A percentile compares a stretch with the other conserved stretches of the same genome.
Conservation (phyloP, 1,139 yeast genomes). For the Yamadazyma kanchanaburiensis region DNA sequence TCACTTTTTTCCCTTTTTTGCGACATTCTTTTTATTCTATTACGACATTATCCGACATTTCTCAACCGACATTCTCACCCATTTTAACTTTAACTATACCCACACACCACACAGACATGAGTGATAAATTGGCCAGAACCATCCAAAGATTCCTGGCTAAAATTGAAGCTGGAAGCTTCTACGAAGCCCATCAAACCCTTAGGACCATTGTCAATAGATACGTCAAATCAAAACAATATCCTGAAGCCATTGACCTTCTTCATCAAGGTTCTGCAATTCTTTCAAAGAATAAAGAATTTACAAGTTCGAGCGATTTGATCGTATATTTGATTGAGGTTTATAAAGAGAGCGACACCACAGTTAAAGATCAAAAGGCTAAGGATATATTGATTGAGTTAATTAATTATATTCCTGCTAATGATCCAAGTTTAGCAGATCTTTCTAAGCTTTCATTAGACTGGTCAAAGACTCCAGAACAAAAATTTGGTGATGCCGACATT, state of each 20-base stretch:
- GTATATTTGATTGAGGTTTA: slow-evolving; percentile 69
- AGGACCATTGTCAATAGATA: slow-evolving; percentile 86
- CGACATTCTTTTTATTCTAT: no score
- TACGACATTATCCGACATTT: no score
- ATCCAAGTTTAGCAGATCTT: slow-evolving; percentile 65
- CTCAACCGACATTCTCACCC: no score
- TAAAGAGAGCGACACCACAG: slow-evolving; percentile 41
- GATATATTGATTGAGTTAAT: slow-evolving; percentile 33
- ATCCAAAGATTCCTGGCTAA: slow-evolving; percentile 64
- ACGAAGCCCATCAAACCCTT: slow-evolving; percentile 93
- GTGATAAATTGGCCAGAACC: slow-evolving; percentile 54
- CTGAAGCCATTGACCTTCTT: slow-evolving; percentile 70
- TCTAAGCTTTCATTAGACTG: slow-evolving; percentile 64
- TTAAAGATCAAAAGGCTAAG: slow-evolving; percentile 28
- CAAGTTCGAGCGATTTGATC: slow-evolving; percentile 79
- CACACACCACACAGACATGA: slow-evolving; percentile 13
- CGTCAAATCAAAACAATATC: slow-evolving; percentile 62
- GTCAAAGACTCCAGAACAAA: slow-evolving; percentile 47
- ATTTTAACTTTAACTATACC: no score
- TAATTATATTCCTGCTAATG: slow-evolving; percentile 53
- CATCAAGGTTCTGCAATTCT: slow-evolving; percentile 68
- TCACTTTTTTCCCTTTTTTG: no score
- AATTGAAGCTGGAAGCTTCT: slow-evolving; percentile 72
- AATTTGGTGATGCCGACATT: slow-evolving; percentile 72
- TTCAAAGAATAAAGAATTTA: slow-evolving; percentile 66